Base-by-base conservation (phyloP, 768 basidiomycete genomes). In the Lactarius pseudohatsudake region DNA sequence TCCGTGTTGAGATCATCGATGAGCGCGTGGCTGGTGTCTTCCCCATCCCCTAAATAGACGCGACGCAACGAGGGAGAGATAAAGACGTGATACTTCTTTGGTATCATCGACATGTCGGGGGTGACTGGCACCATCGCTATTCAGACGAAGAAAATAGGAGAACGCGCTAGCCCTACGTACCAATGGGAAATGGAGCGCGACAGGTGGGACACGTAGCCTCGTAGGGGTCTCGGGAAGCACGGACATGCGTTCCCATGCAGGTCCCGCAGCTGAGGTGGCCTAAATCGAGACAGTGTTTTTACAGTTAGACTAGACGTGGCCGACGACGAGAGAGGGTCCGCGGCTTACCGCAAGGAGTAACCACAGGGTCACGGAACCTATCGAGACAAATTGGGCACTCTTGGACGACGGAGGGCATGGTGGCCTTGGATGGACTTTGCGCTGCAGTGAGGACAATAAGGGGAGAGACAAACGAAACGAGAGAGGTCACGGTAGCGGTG, bases 331-430 rank as follows among this genome's bases (percentile, higher is more conserved):
- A 15, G 30, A n/a, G 28, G 18, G 1, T 26, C 26, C 22, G 36
- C 13, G 22, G 63, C 70, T 41, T 41, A 66, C 70, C 65, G 11
- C 70, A 70, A 6, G 68, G 70, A 15, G 65, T 59, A 22, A 56
- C 65, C 0, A 69, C 56, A 2, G 68, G 68, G 15, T 66, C 36
- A 13, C 38, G 50, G 58, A 66, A 32, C 47, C 9, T 47, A 13
- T 69, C 70, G 16, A 66, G 50, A 58, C 70, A 71, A 32, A 71
- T 64, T 2, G 68, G 60, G 47, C 70, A 70, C 11, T 66, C 56
- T 34, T 13, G 40, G n/a, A 32, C 15, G 32, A 43, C 11, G 59
- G 47, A 57, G 34, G 55, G 2, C 55, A 53, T 57, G 26, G 8
- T n/a, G 16, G 38, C 38, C 15, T 15, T 40, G 38, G 47, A 47